phyloP scores from a whole-genome alignment of 768 basidiomycete genomes.

The Macrolepiota albuminosa region DNA sequence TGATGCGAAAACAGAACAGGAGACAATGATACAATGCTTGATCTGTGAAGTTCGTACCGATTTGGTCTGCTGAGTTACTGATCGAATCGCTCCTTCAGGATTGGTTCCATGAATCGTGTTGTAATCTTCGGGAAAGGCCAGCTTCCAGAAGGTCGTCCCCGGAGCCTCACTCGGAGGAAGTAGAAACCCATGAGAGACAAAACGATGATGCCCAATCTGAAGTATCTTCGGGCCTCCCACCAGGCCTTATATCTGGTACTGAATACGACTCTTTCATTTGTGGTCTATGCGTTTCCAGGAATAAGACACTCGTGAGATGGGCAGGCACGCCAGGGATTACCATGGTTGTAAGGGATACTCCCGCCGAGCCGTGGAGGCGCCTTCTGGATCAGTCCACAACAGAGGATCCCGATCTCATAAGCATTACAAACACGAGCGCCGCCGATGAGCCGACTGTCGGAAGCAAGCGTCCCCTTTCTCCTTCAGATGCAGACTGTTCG shows the following conservation, averaged over 20 bases:
- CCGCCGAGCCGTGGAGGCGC: slow-evolving; percentile 46
- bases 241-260: slow-evolving; percentile 57
- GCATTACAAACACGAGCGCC: slow-evolving; percentile 17
- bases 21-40: slow-evolving; percentile 89
- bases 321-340: slow-evolving; percentile 67
- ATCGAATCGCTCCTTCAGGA: slow-evolving; percentile 45
- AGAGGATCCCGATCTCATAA: slow-evolving; percentile 24
- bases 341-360: slow-evolving; percentile 56
- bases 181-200: slow-evolving; percentile 17
- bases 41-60: slow-evolving; percentile 66
- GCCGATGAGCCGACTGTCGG: slow-evolving; percentile 22
- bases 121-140: slow-evolving; percentile 70
- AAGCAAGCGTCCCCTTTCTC: slow-evolving; percentile 48
- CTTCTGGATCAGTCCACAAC: slow-evolving; percentile 29
- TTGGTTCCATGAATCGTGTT: slow-evolving; percentile 90
- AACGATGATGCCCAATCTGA: slow-evolving; percentile 54
- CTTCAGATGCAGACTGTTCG: slow-evolving; percentile 28
- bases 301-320: slow-evolving; percentile 48
- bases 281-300: slow-evolving; percentile 56
- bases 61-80: slow-evolving; percentile 3
- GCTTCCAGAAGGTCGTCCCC: slow-evolving; percentile 39
- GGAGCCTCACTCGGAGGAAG: slow-evolving; percentile 16
- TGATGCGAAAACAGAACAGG: slow-evolving; percentile 65
- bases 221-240: slow-evolving; percentile 60
- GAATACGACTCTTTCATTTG: slow-evolving; percentile 80